Conservation (phyloP, 768 basidiomycete species). For the Cystofilobasidium capitatum region DNA sequence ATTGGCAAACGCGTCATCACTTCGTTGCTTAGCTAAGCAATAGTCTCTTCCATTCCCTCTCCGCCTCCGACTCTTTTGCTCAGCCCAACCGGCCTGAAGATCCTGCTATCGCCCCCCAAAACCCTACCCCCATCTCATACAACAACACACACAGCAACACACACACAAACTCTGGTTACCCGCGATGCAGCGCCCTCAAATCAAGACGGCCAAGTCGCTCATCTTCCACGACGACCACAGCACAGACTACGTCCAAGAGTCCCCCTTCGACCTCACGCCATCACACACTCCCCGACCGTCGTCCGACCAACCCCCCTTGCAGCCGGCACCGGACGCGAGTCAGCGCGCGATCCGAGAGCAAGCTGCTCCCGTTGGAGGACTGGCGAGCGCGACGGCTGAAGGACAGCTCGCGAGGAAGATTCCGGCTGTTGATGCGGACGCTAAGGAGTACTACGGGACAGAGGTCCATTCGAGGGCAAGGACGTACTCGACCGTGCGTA, state of each 20-base stretch:
- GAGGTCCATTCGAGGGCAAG: constrained; percentile 71
- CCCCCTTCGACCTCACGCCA: constrained; percentile 28
- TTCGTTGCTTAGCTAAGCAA: no score
- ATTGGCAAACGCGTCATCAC: no score
- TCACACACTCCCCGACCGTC: constrained; percentile 24
- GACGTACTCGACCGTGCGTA: constrained; percentile 74
- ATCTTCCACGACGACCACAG: constrained; percentile 37
- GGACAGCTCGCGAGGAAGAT: neutral
- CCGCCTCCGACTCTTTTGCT: no score
- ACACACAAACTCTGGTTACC: no score
- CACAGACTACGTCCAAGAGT: constrained; percentile 23
- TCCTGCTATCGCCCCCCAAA: no score
- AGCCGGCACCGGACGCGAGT: constrained; percentile 1
- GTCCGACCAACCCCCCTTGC: neutral
- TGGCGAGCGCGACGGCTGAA: neutral
- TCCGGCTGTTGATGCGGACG: constrained; percentile 52
- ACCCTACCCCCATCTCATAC: no score
- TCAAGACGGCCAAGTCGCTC: constrained; percentile 37
- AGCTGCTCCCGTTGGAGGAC: neutral
- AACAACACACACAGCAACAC: no score
- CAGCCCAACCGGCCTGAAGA: no score
- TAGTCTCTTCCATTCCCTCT: no score
- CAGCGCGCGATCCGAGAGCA: neutral
- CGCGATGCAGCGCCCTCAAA: constrained; percentile 30
- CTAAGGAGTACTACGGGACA: constrained; percentile 69